phyloP scores from a whole-genome alignment of 1,284 basidiomycete species.

The Cryptococcus wingfieldii region DNA sequence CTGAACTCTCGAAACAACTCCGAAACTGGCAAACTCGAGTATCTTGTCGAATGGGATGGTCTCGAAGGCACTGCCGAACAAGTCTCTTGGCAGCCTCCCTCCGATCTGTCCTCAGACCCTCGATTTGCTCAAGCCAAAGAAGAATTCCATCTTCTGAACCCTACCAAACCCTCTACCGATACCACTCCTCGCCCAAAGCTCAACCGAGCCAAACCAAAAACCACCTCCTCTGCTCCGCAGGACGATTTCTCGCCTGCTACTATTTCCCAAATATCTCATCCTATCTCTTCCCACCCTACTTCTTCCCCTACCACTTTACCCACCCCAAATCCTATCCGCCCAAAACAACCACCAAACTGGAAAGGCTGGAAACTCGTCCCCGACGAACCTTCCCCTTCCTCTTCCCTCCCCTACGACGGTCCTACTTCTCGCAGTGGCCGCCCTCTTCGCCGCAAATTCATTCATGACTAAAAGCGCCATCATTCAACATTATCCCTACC shows the following conservation, averaged over 20 bases:
- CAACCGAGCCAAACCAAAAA: neutral
- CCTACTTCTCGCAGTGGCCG: neutral
- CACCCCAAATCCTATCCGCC: neutral
- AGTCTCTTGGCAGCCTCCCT: neutral
- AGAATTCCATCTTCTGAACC: neutral
- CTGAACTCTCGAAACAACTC: neutral
- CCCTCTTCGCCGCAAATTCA: neutral
- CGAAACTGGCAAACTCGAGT: neutral
- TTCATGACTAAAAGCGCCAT: too few species aligned
- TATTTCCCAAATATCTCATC: neutral
- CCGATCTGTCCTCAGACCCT: neutral
- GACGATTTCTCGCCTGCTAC: neutral
- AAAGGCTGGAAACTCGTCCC: neutral
- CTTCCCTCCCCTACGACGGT: neutral
- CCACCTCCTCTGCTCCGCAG: neutral
- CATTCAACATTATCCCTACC: too few species aligned
- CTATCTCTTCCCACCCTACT: neutral
- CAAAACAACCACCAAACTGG: neutral
- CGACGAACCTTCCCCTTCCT: neutral
- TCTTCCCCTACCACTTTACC: neutral
- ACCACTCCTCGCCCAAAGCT: neutral
- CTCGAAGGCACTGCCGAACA: constrained; percentile 1
- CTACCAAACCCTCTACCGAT: neutral
- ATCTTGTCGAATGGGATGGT: constrained; percentile 1
- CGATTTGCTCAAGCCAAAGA: neutral